Evolutionary conservation across 192 early-diverging fungal genomes (phyloP), one percentile per base, ranked within the genome.

Genomic region (Linnemannia exigua): DNA sequence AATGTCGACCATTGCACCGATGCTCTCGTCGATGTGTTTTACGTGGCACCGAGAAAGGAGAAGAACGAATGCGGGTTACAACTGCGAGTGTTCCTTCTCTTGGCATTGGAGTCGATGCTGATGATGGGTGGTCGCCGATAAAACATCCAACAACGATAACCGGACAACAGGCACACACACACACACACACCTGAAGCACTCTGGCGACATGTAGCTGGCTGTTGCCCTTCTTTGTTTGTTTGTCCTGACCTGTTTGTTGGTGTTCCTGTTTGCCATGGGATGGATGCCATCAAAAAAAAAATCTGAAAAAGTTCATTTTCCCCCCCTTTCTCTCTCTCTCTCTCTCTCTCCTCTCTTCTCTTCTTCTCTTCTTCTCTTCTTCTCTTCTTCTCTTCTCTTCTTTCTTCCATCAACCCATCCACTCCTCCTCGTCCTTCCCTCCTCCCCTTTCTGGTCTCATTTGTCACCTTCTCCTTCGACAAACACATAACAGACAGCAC

Each of bases 321-420:
- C 15, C 67, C 25, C 68, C 50, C 70, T 20, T 31, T 7, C 37
- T 72, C 33, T 41, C 31, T n/a, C 58, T 47, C 15, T 35, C 44
- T 67, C 67, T 52, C 28, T 63, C 38, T 47, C 28, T 51, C 16
- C 35, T 46, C 35, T 28, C 50, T 50, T 2, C 22, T 78, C 37
- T 22, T 52, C 50, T 46, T 11, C 25, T 16, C 33, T 38, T 63
- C 20, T 69, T 44, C 35, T 6, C n/a, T 28, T 31, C 46, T 35
- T 19, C 44, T 50, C 50, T 61, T 9, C 66, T 51, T 36, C 48
- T n/a, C 69, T n/a, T 63, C 20, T 36, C 9, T 15, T 72, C 71
- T 51, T 35, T 78, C 12, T 76, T 41, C 58, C 58, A 33, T 63
- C 58, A 63, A 28, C 58, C 58, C 58, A 63, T 25, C 58, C 16